Evolutionary conservation across 345 rosid species (phyloP).

Genomic region (Boechera divaricarpa): DNA sequence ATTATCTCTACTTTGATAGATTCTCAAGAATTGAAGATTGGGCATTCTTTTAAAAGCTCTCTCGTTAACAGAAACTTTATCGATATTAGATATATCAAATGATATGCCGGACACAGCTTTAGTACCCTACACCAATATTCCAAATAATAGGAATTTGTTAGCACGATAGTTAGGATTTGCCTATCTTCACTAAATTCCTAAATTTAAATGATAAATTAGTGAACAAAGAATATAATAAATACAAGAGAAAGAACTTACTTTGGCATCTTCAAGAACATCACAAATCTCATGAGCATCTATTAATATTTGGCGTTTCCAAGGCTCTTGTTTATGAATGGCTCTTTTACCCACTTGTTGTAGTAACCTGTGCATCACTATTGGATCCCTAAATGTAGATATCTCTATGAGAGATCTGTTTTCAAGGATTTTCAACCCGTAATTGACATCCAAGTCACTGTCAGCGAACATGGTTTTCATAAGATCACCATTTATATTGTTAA

Average conservation of each 20-base stretch:
- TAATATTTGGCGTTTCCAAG: constrained; percentile 29
- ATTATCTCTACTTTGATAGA: too few species aligned
- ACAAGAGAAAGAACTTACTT: constrained; percentile 7
- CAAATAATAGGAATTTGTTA: too few species aligned
- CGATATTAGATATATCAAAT: too few species aligned
- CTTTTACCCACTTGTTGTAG: constrained; percentile 40
- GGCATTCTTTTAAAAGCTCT: too few species aligned
- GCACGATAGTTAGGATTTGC: too few species aligned
- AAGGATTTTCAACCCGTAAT: not conserved
- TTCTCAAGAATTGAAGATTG: too few species aligned
- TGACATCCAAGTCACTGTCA: not conserved
- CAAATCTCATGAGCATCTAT: not conserved
- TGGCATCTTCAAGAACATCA: constrained; percentile 12
- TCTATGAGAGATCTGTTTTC: constrained; percentile 34
- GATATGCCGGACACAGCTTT: too few species aligned
- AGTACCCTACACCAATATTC: too few species aligned
- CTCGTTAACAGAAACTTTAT: too few species aligned
- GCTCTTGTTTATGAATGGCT: constrained; percentile 6
- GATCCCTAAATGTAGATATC: not conserved
- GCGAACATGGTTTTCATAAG: not conserved
- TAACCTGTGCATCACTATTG: constrained; percentile 44
- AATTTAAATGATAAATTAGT: too few species aligned
- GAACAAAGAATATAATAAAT: too few species aligned
- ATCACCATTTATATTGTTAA: not conserved
- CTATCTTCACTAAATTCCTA: too few species aligned